These are phyloP conservation scores for Tilletia caries DNA, from an alignment of 1,284 basidiomycete species.

Conservation along the genomic window DNA sequence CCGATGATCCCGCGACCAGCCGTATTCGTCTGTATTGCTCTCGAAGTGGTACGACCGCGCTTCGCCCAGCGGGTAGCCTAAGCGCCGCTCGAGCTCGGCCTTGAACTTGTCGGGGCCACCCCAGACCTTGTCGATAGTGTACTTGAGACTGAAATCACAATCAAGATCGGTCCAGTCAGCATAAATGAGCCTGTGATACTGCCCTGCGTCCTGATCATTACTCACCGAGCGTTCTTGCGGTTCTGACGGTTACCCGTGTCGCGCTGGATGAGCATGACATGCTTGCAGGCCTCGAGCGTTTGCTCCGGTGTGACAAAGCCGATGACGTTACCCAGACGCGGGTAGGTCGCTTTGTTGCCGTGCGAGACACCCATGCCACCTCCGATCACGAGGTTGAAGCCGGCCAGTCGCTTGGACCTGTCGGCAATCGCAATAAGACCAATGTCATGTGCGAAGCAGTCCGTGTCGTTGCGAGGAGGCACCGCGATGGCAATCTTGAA, in stretches of 20 bases:
- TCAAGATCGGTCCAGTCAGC: neutral
- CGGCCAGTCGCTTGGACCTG: constrained; percentile 51
- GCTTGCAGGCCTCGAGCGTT: constrained; percentile 80
- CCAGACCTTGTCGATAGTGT: constrained; percentile 88
- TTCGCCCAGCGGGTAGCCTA: constrained; percentile 70
- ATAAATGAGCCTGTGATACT: constrained; percentile 4
- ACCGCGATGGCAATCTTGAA: constrained; percentile 98
- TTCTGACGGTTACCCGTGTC: constrained; percentile 90
- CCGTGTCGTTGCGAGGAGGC: constrained; percentile 93
- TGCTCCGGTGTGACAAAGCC: constrained; percentile 90
- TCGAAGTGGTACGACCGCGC: constrained; percentile 78
- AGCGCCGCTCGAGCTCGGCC: constrained; percentile 80
- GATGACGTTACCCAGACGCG: constrained; percentile 78
- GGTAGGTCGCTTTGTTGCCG: constrained; percentile 98
- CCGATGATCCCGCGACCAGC: constrained; percentile 83
- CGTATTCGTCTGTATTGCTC: constrained; percentile 87
- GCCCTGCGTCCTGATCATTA: neutral
- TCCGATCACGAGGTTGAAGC: constrained; percentile 59
- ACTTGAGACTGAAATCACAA: constrained; percentile 64
- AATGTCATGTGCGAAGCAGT: constrained; percentile 91
- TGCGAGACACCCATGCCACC: constrained; percentile 99
- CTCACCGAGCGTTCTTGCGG: constrained; percentile 46
- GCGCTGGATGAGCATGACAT: constrained; percentile 87
- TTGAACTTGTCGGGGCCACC: constrained; percentile 65
- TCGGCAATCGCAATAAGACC: constrained; percentile 90